A percentile compares a stretch with the other conserved stretches of the same genome.
phyloP scores from a whole-genome alignment of 2,329 filamentous ascomycete species.

The Ophiocordyceps robertsii region DNA sequence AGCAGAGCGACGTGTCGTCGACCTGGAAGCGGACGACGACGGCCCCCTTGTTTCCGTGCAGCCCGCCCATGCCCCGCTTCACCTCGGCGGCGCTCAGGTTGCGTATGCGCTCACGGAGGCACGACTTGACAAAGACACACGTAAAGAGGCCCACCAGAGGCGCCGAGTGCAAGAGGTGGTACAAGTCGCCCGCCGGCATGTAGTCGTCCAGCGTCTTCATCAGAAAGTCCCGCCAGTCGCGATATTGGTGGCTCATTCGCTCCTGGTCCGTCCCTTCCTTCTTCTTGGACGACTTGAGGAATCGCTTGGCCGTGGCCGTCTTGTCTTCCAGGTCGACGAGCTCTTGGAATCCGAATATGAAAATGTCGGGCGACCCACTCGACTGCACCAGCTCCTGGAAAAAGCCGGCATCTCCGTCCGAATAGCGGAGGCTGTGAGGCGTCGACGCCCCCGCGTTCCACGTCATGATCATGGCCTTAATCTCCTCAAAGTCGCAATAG shows the following conservation, averaged over 20 bases:
- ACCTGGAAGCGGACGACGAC: slow-evolving; percentile 83
- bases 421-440: slow-evolving; percentile 65
- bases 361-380: slow-evolving; percentile 72
- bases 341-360: slow-evolving; percentile 96
- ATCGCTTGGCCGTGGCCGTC: slow-evolving; percentile 88
- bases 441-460: slow-evolving; percentile 98
- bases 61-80: slow-evolving; percentile 89
- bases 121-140: slow-evolving; percentile 83
- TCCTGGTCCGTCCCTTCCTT: slow-evolving; percentile 70
- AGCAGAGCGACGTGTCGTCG: slow-evolving; percentile 88
- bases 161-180: slow-evolving; percentile 76
- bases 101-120: slow-evolving; percentile 60
- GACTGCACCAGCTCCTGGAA: slow-evolving; percentile 66
- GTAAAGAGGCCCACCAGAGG: slow-evolving; percentile 88
- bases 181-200: slow-evolving; percentile 63
- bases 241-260: slow-evolving; percentile 93
- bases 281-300: slow-evolving; percentile 76
- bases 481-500: slow-evolving; percentile 74
- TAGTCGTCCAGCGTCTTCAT: slow-evolving; percentile 70
- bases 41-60: slow-evolving; percentile 94
- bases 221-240: slow-evolving; percentile 89
- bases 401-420: slow-evolving; percentile 59
- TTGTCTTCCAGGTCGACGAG: slow-evolving; percentile 97
- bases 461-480: slow-evolving; percentile 71
- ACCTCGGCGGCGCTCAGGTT: slow-evolving; percentile 71